phyloP scores from a whole-genome alignment of 768 basidiomycete genomes.

The Tylopilus plumbeoviolaceoides region DNA sequence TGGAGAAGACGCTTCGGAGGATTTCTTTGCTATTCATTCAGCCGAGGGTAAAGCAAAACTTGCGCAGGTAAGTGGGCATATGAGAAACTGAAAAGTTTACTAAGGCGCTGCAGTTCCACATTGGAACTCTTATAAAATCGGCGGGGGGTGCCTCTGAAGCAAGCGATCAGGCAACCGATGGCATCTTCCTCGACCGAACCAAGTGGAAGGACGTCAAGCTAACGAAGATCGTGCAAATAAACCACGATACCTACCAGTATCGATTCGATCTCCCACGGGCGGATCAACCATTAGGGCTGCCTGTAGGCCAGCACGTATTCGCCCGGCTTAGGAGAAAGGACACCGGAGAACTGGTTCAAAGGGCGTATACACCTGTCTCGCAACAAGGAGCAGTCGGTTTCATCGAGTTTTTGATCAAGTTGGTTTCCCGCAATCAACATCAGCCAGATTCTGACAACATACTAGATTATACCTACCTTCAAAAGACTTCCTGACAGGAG shows the following conservation, averaged over 20 bases:
- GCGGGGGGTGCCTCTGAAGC: neutral
- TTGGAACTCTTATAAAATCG: slow-evolving; percentile 42
- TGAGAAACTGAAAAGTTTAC: neutral
- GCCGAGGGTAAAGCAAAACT: slow-evolving; percentile 44
- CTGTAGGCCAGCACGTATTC: slow-evolving; percentile 58
- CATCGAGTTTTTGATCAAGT: slow-evolving; percentile 55
- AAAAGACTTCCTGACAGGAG: slow-evolving; percentile 38
- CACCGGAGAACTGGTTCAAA: slow-evolving; percentile 44
- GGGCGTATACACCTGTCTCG: slow-evolving; percentile 62
- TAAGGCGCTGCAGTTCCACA: slow-evolving; percentile 36
- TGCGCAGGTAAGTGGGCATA: slow-evolving; percentile 29
- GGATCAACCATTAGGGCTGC: slow-evolving; percentile 47
- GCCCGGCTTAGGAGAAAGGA: slow-evolving; percentile 42
- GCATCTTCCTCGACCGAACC: slow-evolving; percentile 40
- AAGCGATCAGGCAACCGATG: slow-evolving; percentile 5
- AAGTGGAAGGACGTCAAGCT: slow-evolving; percentile 48
- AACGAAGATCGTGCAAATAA: slow-evolving; percentile 34
- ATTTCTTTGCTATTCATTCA: slow-evolving; percentile 64
- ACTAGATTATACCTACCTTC: slow-evolving; percentile 43
- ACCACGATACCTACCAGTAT: slow-evolving; percentile 48
- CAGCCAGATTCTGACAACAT: slow-evolving; percentile 3
- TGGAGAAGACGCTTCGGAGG: slow-evolving; percentile 58
- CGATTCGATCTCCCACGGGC: slow-evolving; percentile 42
- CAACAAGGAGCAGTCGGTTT: slow-evolving; percentile 36
- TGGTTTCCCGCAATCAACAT: slow-evolving; percentile 7